phyloP scores from a whole-genome alignment of 73 alveolate species.

The Tetrahymena elliotti region DNA sequence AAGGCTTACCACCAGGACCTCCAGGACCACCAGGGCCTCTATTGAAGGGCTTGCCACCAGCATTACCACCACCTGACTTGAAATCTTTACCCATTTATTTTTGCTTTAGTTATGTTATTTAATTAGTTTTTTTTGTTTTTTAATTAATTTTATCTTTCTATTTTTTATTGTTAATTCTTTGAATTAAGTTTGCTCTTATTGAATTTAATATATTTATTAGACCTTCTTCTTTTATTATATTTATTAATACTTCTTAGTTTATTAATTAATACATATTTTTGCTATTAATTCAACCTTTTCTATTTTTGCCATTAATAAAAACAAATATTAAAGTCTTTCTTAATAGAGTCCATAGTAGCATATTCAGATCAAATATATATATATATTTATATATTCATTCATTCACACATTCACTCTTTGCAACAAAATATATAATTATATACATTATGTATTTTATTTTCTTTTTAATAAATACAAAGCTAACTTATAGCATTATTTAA shows the following conservation, averaged over 20 bases:
- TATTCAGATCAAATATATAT: neutral
- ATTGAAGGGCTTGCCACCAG: constrained; percentile 43
- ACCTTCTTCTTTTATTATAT: neutral
- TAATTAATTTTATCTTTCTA: neutral
- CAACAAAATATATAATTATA: too few relatives aligned
- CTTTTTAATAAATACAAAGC: neutral
- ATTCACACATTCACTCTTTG: neutral
- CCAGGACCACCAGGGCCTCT: constrained; percentile 64
- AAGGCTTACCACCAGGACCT: constrained; percentile 38
- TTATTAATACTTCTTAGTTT: neutral
- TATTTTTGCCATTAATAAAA: neutral
- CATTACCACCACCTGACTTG: constrained; percentile 18
- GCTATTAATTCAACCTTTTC: neutral
- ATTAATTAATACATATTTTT: neutral
- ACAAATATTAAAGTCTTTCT: neutral
- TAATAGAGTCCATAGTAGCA: neutral
- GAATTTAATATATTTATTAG: neutral
- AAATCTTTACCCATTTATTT: constrained; percentile 33
- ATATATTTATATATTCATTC: too few relatives aligned
- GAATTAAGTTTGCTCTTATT: neutral
- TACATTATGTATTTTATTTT: too few relatives aligned
- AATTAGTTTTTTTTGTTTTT: neutral
- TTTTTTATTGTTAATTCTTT: neutral
- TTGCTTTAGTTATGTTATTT: neutral
- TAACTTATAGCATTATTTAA: neutral